A percentile compares a stretch with the other conserved stretches of the same genome.
Evolutionary conservation across 2,329 filamentous ascomycete species (phyloP).

Genomic region (Monosporascus ibericus): DNA sequence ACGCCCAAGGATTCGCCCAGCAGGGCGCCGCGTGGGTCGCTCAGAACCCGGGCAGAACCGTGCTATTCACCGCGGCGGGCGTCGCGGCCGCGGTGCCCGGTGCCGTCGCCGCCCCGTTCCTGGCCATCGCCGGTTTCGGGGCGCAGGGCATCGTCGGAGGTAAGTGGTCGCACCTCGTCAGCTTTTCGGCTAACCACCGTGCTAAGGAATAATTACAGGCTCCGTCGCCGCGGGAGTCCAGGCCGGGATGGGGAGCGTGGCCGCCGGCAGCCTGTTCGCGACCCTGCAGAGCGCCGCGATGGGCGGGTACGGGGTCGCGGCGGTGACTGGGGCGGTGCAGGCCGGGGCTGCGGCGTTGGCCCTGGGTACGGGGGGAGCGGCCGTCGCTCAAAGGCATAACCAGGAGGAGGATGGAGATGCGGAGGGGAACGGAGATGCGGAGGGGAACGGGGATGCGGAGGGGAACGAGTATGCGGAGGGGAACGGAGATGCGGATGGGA

Average conservation of each 20-base stretch:
- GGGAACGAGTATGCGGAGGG: neutral
- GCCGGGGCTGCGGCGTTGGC: conserved; percentile 3
- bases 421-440: neutral
- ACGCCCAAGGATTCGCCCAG: no score
- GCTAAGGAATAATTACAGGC: conserved; percentile 2
- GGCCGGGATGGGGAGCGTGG: conserved; percentile 15
- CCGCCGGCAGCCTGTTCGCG: conserved; percentile 13
- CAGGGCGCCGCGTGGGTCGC: conserved; percentile 5
- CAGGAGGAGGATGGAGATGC: neutral
- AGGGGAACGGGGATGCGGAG: neutral
- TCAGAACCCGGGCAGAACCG: conserved; percentile 11
- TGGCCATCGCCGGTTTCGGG: conserved; percentile 12
- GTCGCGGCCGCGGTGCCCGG: conserved; percentile 7
- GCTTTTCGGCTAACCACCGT: neutral
- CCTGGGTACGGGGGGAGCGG: neutral
- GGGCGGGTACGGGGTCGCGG: conserved; percentile 17
- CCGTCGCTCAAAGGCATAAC: neutral
- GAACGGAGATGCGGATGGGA: neutral
- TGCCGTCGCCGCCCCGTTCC: conserved; percentile 4
- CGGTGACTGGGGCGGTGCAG: conserved; percentile 10
- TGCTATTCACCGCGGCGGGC: conserved; percentile 1
- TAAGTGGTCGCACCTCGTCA: conserved; percentile 1
- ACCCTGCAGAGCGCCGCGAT: conserved; percentile 18
- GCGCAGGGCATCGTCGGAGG: conserved; percentile 11
- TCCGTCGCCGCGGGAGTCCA: conserved; percentile 15